Base-by-base conservation (phyloP, 192 early-diverging fungal genomes). In the Coemansia sp. region DNA sequence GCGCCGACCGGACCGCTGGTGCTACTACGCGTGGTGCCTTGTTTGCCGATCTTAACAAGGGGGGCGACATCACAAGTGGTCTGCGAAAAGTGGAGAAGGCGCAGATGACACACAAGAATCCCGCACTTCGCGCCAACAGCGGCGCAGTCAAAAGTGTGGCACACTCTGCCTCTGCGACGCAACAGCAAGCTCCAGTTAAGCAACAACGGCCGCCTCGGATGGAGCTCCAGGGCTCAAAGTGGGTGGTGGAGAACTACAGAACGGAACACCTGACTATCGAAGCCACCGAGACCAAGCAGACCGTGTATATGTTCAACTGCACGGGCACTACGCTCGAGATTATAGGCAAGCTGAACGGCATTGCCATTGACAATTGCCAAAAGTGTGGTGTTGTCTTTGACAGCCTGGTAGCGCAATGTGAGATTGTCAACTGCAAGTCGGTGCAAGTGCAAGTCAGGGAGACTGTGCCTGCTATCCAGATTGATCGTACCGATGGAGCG, bases 71-170 rank as follows among this genome's bases (percentile, higher is more conserved):
- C 56, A 90, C 91, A 3, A 52, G 87, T 32, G 90, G 89, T n/a
- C 79, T 99, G 66, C 88, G 91, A 50, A 95, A 96, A 74, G 97
- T 99, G 1, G 94, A 95, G 59, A 91, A 88, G 75, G 86, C 83
- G 60, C 88, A 98, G 74, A 98, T 97, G 96, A 98, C 94, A 12
- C 96, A 98, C 83, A 98, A 98, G 80, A 98, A 98, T 86, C 96
- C 96, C 1, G 82, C 83, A 14, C 73, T 98, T 18, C 87, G 96
- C 32, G 85, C 84, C 6, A 70, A 78, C 26, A 3, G 22, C 35
- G 76, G 84, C 32, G 67, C 83, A 19, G 91, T 93, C n/a, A 69
- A 57, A 43, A 48, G 26, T 29, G 38, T 58, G 17, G 59, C 67
- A 27, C 42, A 39, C 21, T 15, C 44, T 14, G 33, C 36, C 15